phyloP scores from a whole-genome alignment of 2,329 filamentous ascomycete species.

The Ustilaginoidea virens region DNA sequence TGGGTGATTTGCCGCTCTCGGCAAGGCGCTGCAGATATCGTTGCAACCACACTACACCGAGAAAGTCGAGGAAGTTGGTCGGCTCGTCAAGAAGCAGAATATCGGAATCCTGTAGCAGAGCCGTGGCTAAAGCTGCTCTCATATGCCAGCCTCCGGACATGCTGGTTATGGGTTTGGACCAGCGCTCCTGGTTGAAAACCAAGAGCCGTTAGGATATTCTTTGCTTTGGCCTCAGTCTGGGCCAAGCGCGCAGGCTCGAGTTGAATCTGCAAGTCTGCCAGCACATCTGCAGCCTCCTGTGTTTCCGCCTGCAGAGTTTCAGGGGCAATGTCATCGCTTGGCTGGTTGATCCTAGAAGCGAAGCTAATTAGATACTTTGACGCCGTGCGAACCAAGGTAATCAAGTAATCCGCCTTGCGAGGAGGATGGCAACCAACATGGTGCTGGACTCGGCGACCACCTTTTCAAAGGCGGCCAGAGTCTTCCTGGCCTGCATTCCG shows the following conservation, averaged over 20 bases:
- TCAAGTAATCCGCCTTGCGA: too few relatives aligned
- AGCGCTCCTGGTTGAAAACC: constrained; percentile 51
- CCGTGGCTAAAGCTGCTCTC: constrained; percentile 48
- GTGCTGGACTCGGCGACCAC: constrained; percentile 41
- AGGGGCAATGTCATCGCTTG: constrained; percentile 38
- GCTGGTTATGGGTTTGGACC: constrained; percentile 43
- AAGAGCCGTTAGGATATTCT: constrained; percentile 50
- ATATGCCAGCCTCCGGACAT: constrained; percentile 69
- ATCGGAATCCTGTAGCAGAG: constrained; percentile 57
- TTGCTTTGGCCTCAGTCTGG: constrained; percentile 50
- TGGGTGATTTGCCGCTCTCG: constrained; percentile 38
- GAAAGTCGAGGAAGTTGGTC: constrained; percentile 71
- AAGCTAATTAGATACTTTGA: too few relatives aligned
- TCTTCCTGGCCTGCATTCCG: constrained; percentile 62
- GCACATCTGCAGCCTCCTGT: constrained; percentile 51
- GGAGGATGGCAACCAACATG: constrained; percentile 30
- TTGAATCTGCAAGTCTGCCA: constrained; percentile 52
- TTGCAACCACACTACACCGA: constrained; percentile 77
- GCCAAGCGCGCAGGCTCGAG: constrained; percentile 50
- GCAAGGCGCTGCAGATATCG: constrained; percentile 47
- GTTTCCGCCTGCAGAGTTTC: constrained; percentile 47
- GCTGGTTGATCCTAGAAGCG: constrained; percentile 28
- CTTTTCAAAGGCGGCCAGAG: constrained; percentile 53
- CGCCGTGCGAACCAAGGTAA: too few relatives aligned
- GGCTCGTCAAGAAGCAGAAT: constrained; percentile 75